These are phyloP conservation scores for Naganishia sp. DNA, from an alignment of 1,284 basidiomycete species.

Conservation along the genomic window DNA sequence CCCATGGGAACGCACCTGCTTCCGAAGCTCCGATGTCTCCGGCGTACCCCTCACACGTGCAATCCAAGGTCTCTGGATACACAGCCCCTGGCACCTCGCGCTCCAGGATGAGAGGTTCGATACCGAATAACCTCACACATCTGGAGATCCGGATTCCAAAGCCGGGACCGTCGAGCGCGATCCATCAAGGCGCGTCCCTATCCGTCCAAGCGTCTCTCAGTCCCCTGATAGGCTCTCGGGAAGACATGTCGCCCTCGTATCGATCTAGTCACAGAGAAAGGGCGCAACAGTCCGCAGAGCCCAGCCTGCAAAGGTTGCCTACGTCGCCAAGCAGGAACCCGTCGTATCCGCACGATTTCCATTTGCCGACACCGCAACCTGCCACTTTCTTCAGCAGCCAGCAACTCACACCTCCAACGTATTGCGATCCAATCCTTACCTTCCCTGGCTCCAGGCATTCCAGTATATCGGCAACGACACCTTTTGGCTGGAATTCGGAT, in stretches of 20 bases:
- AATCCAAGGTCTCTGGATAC: not conserved
- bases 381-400: constrained; percentile 3
- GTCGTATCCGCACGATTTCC: constrained; percentile 1
- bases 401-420: constrained; percentile 8
- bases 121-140: not conserved
- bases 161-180: not conserved
- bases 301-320: not conserved
- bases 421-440: not conserved
- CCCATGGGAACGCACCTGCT: not conserved
- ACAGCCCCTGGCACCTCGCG: not conserved
- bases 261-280: not conserved
- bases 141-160: constrained; percentile 5
- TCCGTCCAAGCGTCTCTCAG: not conserved
- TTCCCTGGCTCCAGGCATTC: constrained; percentile 4
- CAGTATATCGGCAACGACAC: constrained; percentile 2
- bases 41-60: not conserved
- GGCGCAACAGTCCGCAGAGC: not conserved
- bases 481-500: constrained; percentile 4
- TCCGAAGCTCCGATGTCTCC: not conserved
- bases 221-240: not conserved
- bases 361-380: not conserved
- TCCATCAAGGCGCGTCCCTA: constrained; percentile 3
- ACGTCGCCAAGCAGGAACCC: not conserved
- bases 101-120: no score
- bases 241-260: not conserved